Conservation (phyloP, 208 protist species). For the Leishmania mexicana region DNA sequence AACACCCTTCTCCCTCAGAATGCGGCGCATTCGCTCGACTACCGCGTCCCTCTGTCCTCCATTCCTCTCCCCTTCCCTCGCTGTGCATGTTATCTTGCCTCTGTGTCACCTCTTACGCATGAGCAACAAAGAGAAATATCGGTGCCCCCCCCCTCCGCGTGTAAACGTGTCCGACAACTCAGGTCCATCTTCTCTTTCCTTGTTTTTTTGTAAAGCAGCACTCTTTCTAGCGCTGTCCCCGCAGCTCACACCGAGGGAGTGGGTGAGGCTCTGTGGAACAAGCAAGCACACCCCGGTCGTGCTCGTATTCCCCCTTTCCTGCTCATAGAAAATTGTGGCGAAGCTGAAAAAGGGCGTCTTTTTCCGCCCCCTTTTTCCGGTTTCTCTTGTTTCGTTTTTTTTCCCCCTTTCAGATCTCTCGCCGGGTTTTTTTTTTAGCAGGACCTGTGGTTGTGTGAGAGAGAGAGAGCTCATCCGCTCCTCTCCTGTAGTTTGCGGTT, state of each 20-base stretch:
- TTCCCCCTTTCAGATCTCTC: background rate
- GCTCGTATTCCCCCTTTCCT: background rate
- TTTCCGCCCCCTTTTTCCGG: background rate
- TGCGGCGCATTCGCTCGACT: background rate
- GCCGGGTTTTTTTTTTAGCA: background rate
- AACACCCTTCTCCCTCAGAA: background rate
- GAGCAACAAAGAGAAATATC: background rate
- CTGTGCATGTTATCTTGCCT: constrained; percentile 9
- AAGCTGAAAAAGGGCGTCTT: background rate
- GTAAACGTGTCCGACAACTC: background rate
- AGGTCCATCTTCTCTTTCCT: background rate
- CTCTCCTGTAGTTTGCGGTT: background rate
- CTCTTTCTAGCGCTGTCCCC: background rate
- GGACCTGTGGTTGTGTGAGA: background rate
- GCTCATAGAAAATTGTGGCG: background rate
- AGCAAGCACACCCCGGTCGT: background rate
- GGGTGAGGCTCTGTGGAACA: background rate
- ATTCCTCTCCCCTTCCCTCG: background rate
- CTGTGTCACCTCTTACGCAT: background rate
- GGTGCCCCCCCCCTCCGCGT: background rate
- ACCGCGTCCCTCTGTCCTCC: background rate
- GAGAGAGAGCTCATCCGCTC: background rate
- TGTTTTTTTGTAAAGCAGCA: background rate
- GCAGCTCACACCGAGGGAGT: background rate
- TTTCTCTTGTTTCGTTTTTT: background rate